Evolutionary conservation across 176 grass and related monocot genomes (phyloP).

Genomic region (Calamus simplicifolius): DNA sequence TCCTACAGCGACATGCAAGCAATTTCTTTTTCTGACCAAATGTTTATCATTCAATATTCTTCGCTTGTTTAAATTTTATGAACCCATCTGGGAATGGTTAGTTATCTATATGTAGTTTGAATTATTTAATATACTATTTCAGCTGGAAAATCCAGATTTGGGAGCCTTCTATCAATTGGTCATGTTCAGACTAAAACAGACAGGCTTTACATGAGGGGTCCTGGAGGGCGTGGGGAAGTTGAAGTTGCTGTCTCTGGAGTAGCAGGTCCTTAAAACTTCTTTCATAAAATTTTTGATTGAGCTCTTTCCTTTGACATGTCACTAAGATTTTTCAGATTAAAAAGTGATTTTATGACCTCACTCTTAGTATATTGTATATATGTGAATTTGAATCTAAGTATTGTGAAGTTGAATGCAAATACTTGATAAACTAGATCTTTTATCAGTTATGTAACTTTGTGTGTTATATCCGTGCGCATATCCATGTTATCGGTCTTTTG

Average conservation of each 20-base stretch:
- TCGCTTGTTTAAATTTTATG: too few relatives aligned
- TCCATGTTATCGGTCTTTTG: too few relatives aligned
- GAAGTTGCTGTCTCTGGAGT: constrained; percentile 96
- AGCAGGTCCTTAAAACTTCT: constrained; percentile 35
- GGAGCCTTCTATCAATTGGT: constrained; percentile 66
- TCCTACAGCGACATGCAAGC: too few relatives aligned
- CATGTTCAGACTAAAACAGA: constrained; percentile 51
- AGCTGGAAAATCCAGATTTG: constrained; percentile 83
- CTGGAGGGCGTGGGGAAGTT: constrained; percentile 90
- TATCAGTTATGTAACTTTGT: too few relatives aligned
- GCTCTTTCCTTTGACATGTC: not conserved
- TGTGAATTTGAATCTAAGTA: too few relatives aligned
- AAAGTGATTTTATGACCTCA: not conserved
- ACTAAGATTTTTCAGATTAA: constrained; percentile 7
- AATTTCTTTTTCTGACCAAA: too few relatives aligned
- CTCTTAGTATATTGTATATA: too few relatives aligned
- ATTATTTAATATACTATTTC: constrained; percentile 1
- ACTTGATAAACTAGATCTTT: too few relatives aligned
- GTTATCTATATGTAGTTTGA: not conserved
- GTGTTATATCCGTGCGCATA: too few relatives aligned
- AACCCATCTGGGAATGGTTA: not conserved
- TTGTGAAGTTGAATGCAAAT: too few relatives aligned
- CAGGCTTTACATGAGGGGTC: constrained; percentile 86
- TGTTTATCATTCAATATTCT: too few relatives aligned
- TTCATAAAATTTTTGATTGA: not conserved